Conservation (phyloP, 148 eudicot species). For the Rhododendron kiyosumense region DNA sequence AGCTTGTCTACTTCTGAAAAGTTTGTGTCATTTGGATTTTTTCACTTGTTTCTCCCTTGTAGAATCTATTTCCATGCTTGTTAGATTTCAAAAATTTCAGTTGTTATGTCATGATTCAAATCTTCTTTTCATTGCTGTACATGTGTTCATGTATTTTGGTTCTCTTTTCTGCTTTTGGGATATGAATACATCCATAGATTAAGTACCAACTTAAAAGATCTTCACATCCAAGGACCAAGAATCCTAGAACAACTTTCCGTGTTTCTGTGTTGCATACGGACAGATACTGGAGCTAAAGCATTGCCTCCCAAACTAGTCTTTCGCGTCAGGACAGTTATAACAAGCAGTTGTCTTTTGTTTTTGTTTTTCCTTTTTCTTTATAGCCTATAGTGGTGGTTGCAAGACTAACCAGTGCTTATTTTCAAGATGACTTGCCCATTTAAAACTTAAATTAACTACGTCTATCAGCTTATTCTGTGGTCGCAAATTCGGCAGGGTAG, state of each 20-base stretch:
- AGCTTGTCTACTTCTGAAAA: neutral
- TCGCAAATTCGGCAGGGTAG: neutral
- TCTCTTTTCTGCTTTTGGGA: neutral
- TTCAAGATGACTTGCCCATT: neutral
- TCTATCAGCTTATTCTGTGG: neutral
- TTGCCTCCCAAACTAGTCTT: neutral
- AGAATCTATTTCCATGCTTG: neutral
- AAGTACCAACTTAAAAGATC: neutral
- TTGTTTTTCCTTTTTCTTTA: neutral
- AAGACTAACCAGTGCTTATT: neutral
- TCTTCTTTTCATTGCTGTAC: neutral
- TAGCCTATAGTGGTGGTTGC: neutral
- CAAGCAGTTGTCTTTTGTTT: neutral
- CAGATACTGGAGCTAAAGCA: neutral
- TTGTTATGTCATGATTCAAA: neutral
- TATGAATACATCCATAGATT: neutral
- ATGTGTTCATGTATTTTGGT: neutral
- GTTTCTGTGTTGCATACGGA: neutral
- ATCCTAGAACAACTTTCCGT: neutral
- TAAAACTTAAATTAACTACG: neutral
- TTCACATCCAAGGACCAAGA: neutral
- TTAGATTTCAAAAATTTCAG: neutral
- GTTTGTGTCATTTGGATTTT: neutral
- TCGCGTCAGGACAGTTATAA: neutral
- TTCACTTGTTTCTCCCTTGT: neutral